phyloP scores from a whole-genome alignment of 2,329 filamentous ascomycete species.

The Beauveria sp. region DNA sequence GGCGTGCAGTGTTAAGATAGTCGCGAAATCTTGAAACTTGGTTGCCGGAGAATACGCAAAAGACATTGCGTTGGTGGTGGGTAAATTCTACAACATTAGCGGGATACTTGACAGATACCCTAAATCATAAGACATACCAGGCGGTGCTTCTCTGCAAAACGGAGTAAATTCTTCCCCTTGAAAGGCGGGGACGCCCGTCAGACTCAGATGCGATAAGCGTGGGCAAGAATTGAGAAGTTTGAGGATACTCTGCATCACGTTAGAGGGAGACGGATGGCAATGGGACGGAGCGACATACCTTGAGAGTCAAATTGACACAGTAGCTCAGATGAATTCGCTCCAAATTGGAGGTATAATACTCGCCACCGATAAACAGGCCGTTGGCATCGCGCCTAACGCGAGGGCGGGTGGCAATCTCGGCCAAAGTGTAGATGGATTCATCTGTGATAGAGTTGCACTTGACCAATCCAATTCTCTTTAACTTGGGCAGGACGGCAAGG shows the following conservation, averaged over 20 bases:
- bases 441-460: constrained; percentile 92
- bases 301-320: constrained; percentile 75
- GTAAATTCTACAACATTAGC: constrained; percentile 68
- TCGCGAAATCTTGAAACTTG: constrained; percentile 72
- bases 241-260: constrained; percentile 66
- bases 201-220: constrained; percentile 83
- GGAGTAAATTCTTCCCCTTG: constrained; percentile 73
- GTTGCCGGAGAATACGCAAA: constrained; percentile 91
- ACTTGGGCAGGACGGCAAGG: constrained; percentile 78
- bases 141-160: constrained; percentile 80
- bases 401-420: constrained; percentile 55
- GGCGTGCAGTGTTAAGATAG: constrained; percentile 57
- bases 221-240: constrained; percentile 83
- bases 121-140: constrained; percentile 36
- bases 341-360: constrained; percentile 56
- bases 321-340: constrained; percentile 96
- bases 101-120: neutral
- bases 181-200: constrained; percentile 91
- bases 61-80: constrained; percentile 87
- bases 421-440: constrained; percentile 76
- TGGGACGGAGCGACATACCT: constrained; percentile 45
- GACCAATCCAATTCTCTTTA: constrained; percentile 89
- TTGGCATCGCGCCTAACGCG: constrained; percentile 41
- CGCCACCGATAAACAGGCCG: constrained; percentile 40
- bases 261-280: neutral